Conservation (phyloP, 768 basidiomycete genomes). For the Lyophyllum atratum region DNA sequence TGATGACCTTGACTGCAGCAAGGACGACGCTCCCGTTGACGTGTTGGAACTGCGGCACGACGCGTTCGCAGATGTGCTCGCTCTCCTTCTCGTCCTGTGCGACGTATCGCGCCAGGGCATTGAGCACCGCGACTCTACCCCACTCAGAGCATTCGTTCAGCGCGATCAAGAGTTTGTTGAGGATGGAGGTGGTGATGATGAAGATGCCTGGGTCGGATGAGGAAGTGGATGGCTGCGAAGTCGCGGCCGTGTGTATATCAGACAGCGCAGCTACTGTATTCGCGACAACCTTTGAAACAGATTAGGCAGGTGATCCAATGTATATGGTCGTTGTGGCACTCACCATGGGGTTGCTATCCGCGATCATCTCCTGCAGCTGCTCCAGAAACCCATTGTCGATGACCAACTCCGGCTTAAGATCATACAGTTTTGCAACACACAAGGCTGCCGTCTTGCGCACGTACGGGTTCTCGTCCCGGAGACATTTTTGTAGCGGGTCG, state of each 20-base stretch:
- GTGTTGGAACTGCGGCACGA: conserved; percentile 98
- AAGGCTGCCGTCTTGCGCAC: conserved; percentile 97
- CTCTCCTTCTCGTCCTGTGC: conserved; percentile 91
- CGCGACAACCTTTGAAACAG: conserved; percentile 80
- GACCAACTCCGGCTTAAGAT: conserved; percentile 93
- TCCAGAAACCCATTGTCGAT: conserved; percentile 94
- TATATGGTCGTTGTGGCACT: conserved; percentile 12
- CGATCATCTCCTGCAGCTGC: conserved; percentile 87
- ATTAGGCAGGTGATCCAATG: neutral
- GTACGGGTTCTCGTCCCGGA: conserved; percentile 96
- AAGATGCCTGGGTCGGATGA: conserved; percentile 71
- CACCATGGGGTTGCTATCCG: conserved; percentile 97
- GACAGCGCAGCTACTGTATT: conserved; percentile 93
- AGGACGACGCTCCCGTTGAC: conserved; percentile 94
- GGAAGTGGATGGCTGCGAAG: conserved; percentile 54
- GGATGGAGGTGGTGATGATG: conserved; percentile 76
- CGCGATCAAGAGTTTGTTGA: conserved; percentile 91
- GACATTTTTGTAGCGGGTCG: conserved; percentile 88
- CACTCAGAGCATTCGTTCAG: conserved; percentile 99
- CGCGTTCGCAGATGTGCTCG: conserved; percentile 98
- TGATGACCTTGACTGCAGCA: conserved; percentile 96
- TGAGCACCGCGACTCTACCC: conserved; percentile 94
- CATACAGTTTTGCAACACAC: conserved; percentile 96
- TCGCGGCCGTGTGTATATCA: conserved; percentile 84
- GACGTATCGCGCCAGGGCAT: conserved; percentile 81